These are phyloP conservation scores for Grigorovia yakushimaensis DNA, from an alignment of 805 yeast species.

Conservation along the genomic window DNA sequence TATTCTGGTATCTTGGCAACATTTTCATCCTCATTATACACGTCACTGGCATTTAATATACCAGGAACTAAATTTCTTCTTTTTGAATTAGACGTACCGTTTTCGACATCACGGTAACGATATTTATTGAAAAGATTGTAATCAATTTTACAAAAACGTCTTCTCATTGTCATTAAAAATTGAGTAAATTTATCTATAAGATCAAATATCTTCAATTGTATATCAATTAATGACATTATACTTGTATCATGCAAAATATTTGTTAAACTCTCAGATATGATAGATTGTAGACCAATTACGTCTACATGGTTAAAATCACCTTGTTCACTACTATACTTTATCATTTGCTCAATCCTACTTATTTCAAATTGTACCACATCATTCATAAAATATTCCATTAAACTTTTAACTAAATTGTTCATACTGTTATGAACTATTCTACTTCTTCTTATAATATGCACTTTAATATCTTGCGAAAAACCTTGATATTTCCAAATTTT, in stretches of 20 bases:
- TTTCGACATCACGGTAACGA: background rate
- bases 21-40: slow-evolving; percentile 13
- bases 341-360: background rate
- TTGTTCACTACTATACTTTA: background rate
- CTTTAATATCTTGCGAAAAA: slow-evolving; percentile 35
- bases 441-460: slow-evolving; percentile 46
- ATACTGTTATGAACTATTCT: slow-evolving; percentile 43
- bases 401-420: slow-evolving; percentile 24
- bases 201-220: slow-evolving; percentile 26
- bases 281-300: slow-evolving; percentile 14
- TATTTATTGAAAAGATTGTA: slow-evolving; percentile 9
- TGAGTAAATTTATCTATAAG: slow-evolving; percentile 25
- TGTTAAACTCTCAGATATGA: slow-evolving; percentile 19
- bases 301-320: background rate
- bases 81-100: background rate
- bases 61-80: background rate
- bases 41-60: background rate
- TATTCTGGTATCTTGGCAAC: slow-evolving; percentile 8
- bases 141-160: slow-evolving; percentile 14
- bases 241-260: slow-evolving; percentile 18
- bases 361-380: slow-evolving; percentile 20
- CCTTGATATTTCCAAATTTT: slow-evolving; percentile 54
- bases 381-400: slow-evolving; percentile 19
- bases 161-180: slow-evolving; percentile 21
- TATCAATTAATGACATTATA: slow-evolving; percentile 17